Percentiles rank a stretch among this genome's conserved stretches.
Conservation (phyloP, 768 basidiomycete genomes). For the Termitomyces sp. region DNA sequence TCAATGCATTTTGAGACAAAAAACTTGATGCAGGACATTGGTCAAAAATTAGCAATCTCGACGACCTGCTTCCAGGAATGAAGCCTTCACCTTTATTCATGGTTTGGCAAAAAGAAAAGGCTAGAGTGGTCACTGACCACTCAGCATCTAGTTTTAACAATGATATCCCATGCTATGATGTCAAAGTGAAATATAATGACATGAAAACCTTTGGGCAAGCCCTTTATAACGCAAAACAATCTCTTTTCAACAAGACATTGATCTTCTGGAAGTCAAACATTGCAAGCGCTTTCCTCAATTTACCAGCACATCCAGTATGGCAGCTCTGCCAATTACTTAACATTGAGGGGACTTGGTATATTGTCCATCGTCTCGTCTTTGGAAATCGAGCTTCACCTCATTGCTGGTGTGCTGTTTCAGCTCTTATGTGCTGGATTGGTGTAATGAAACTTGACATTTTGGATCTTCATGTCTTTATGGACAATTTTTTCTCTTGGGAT, state of each 20-base stretch:
- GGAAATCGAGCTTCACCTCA: too few relatives aligned
- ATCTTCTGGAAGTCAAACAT: conserved; percentile 23
- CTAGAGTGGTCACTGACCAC: conserved; percentile 14
- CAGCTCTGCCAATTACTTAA: conserved; percentile 25
- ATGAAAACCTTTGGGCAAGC: conserved; percentile 3
- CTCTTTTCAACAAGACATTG: conserved; percentile 14
- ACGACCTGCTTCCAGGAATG: conserved; percentile 20
- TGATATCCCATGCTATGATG: neutral
- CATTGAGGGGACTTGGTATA: too few relatives aligned
- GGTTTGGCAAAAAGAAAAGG: conserved; percentile 20
- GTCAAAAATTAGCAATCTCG: conserved; percentile 9
- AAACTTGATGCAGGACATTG: conserved; percentile 13
- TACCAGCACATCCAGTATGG: conserved; percentile 27
- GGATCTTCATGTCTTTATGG: conserved; percentile 22
- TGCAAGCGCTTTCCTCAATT: conserved; percentile 22
- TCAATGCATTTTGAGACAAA: conserved; percentile 7
- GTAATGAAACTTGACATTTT: conserved; percentile 11
- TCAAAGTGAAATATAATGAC: conserved; percentile 6
- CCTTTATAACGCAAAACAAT: conserved; percentile 6
- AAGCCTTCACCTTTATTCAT: conserved; percentile 19
- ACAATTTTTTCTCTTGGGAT: conserved; percentile 3
- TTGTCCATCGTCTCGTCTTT: conserved; percentile 15
- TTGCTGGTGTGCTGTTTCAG: too few relatives aligned
- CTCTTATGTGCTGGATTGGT: conserved; percentile 18
- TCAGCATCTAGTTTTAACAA: conserved; percentile 4